Base-by-base conservation (phyloP, 2,329 filamentous ascomycete genomes). In the Epichloe baconii region DNA sequence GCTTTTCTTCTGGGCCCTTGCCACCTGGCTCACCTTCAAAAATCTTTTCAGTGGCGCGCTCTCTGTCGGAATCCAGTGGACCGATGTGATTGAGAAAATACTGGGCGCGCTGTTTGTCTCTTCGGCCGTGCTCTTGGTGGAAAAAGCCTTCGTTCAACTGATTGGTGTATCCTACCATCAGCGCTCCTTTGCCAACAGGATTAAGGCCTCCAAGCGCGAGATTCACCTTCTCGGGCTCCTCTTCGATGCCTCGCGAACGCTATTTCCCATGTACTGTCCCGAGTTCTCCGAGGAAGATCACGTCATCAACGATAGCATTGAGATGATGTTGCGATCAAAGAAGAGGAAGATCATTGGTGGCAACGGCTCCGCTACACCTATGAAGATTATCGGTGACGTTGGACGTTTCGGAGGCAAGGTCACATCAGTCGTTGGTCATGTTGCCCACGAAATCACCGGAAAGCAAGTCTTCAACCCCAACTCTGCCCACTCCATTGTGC, bases 381-480 rank as follows among this genome's bases (percentile, higher is more conserved):
- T 94, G 76, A 82, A 80, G 55, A 68, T 96, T 15, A 82, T 97
- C 47, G 78, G 82, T 52, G 82, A 85, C 51, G 83, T 88, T 48
- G 86, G 86, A 41, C 82, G 89, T 21, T 75, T 95, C 50, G 91
- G 91, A 61, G 91, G 94, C 73, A 95, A 95, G 69, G 82, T 97
- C 55, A 95, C 90, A 0, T 90, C 88, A 2, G 86, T 85, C 0
- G 94, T 97, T 66, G 93, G 93, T 23, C 93, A 95, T 61, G 81
- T 97, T 48, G 91, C 93, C 1, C 87, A 88, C 2, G 93, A 97
- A 62, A 90, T 98, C 54, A 95, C 93, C 0, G 93, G 93, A 57
- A 95, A 94, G 71, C 82, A 95, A 61, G 85, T 96, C 21, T 95
- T 97, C 71, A 95, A 96, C 67, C 85, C 88, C 14, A 91, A 87